Evolutionary conservation across 2,329 filamentous ascomycete species (phyloP), one percentile per base, ranked within the genome.

Genomic region (Penicillium nordicum): DNA sequence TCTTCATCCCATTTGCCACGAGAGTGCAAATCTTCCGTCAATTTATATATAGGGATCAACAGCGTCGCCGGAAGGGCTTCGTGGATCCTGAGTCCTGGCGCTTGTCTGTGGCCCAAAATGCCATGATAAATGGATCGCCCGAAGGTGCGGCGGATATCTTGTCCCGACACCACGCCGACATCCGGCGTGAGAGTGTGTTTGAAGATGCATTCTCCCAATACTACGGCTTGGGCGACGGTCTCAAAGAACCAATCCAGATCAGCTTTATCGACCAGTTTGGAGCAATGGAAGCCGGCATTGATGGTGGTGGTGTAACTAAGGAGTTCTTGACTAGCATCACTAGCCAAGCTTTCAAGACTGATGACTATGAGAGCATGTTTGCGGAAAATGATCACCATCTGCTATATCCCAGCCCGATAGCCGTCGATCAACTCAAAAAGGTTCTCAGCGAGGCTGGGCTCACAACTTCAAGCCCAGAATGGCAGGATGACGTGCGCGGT

Each of bases 241-340:
- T 99, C 54, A 97, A 97, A 70, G 93, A 97, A 69, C 91, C 92
- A 0, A 96, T 99, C 36, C 91, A 96, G 69, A 97, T 99, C 67
- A 94, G 90, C 0, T 99, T 99, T 71, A 87, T 97, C 42, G 94
- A 99, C 70, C 84, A 92, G 57, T 99, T 96, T 64, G 89, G 89
- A 58, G 84, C 88, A 1, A 81, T 85, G 8, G 94, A 99, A 75
- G 93, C 93, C 12, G 94, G 94, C 10, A 97, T 99, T 53, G 94
- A 99, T 69, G 94, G 94, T 0, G 94, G 94, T 9, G 94, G 94
- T 60, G 94, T 99, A 9, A 97, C 93, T 2, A 99, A 99, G 66
- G 94, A 99, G 68, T 99, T 99, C 60, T 80, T 99, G 12, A 96
- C 88, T 1, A 94, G 89, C 59, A 85, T 96, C 47, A 96, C 91